phyloP scores from a whole-genome alignment of 768 basidiomycete genomes.

The Trametes meyenii region DNA sequence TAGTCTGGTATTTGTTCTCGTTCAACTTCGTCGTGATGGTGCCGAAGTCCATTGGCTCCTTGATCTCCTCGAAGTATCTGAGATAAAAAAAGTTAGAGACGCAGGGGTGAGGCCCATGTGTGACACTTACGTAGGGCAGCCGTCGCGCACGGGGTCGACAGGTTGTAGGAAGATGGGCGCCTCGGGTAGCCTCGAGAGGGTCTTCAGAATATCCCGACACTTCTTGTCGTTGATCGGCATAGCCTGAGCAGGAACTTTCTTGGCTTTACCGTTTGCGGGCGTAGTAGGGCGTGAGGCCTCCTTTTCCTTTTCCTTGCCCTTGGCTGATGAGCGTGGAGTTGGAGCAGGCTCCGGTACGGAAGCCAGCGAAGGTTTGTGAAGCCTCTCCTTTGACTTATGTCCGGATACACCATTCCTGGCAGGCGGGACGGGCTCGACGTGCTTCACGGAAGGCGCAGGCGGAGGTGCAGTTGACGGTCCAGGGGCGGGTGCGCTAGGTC shows the following conservation, averaged over 20 bases:
- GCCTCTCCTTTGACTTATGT: slow-evolving; percentile 50
- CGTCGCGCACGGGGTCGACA: slow-evolving; percentile 81
- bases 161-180: slow-evolving; percentile 75
- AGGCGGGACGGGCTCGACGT: slow-evolving; percentile 15
- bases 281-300: slow-evolving; percentile 45
- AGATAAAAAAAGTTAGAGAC: neutral
- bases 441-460: neutral
- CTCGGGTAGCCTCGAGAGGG: slow-evolving; percentile 63
- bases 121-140: slow-evolving; percentile 83
- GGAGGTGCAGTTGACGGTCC: slow-evolving; percentile 17
- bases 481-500: slow-evolving; percentile 29
- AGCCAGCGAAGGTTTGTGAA: slow-evolving; percentile 29
- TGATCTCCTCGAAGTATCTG: slow-evolving; percentile 92
- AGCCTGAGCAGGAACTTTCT: slow-evolving; percentile 35
- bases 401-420: slow-evolving; percentile 29
- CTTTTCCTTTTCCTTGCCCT: slow-evolving; percentile 72
- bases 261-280: slow-evolving; percentile 41
- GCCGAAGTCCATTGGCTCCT: slow-evolving; percentile 90
- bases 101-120: neutral
- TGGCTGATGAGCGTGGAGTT: slow-evolving; percentile 48
- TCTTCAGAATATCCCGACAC: slow-evolving; percentile 71
- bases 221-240: slow-evolving; percentile 81
- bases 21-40: slow-evolving; percentile 76
- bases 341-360: slow-evolving; percentile 26
- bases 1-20: slow-evolving; percentile 67